Evolutionary conservation across 2,329 filamentous ascomycete genomes (phyloP), one percentile per base, ranked within the genome.

Genomic region (Colletotrichum tamarilloi): DNA sequence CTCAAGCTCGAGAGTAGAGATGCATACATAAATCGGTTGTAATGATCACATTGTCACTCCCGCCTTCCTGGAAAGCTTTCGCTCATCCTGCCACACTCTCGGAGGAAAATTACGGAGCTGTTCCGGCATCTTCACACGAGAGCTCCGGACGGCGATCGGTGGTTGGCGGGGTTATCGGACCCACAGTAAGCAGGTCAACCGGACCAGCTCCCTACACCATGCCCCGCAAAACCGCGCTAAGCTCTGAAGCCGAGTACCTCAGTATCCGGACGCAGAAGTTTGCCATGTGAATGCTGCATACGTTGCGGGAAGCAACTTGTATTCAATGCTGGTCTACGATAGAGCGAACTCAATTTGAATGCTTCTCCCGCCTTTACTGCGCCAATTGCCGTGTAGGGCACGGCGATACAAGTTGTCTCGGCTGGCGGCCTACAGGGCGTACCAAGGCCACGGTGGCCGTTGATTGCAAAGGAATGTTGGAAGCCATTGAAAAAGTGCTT

Each of bases 1-100:
- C 32, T 32, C 32, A 32, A 32, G 9, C 32, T 32, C 32, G 9
- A n/a, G 42, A 49, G 7, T 8, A 49, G 8, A n/a, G 3, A n/a
- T 49, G 42, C 8, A 9, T 49, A n/a, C 4, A 9, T n/a, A 19
- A 49, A 49, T 19, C 16, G 7, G 8, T 2, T 49, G 3, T 4
- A 9, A n/a, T n/a, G 6, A 9, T n/a, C 6, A 49, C 1, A 3
- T n/a, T 0, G 0, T n/a, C 42, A 7, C 19, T 49, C 9, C 16
- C 42, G 16, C 42, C 42, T 49, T n/a, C 2, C 16, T 8, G 42
- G 2, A 49, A 4, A 9, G 6, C 7, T 8, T 7, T 4, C 42
- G 9, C 42, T n/a, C 42, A 49, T 8, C 42, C 16, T 32, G 42
- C 42, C 16, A 19, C 4, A 9, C 16, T 16, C 3, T 9, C 42